Evolutionary conservation across 345 rosid species (phyloP), one percentile per base, ranked within the genome.

Genomic region (Carallia brachiata): DNA sequence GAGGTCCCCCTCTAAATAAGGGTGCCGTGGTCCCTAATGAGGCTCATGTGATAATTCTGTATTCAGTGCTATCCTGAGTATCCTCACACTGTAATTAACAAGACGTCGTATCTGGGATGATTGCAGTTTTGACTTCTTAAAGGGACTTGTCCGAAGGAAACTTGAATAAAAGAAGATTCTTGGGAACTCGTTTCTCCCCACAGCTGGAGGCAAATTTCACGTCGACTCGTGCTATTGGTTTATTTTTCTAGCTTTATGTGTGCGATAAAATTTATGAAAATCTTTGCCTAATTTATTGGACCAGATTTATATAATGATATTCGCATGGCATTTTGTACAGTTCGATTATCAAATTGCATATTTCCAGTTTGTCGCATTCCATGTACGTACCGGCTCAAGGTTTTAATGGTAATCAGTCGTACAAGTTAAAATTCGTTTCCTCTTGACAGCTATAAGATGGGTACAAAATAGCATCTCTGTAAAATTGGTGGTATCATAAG

Each of bases 91-190:
- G 12, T 44, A 12, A 44, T 16, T 44, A 44, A 44, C 50, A 5
- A 13, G 1, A 44, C 50, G 12, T 44, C 13, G 50, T 44, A 10
- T 81, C 28, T 36, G 65, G 36, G 70, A 53, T 73, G 66, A 68
- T 62, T 70, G 70, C 88, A 94, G 98, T 77, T 87, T 94, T 31
- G 97, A 94, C 86, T 94, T 94, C 84, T 86, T 94, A 79, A 80
- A 91, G 80, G 98, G 98, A 82, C 78, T 91, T 65, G 82, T 91
- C 75, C 86, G 87, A 80, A 83, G 95, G 77, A 91, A 94, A 81
- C 86, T 94, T 62, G 84, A 79, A 36, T 84, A 84, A 87, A 75
- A 78, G 66, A 68, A 76, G 75, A 75, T 79, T 58, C 69, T 57
- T 18, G 7, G 2, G 67, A 52, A 34, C 70, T 73, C 72, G 23